phyloP scores from a whole-genome alignment of 176 grass and related monocot species.

The Triticum urartu region DNA sequence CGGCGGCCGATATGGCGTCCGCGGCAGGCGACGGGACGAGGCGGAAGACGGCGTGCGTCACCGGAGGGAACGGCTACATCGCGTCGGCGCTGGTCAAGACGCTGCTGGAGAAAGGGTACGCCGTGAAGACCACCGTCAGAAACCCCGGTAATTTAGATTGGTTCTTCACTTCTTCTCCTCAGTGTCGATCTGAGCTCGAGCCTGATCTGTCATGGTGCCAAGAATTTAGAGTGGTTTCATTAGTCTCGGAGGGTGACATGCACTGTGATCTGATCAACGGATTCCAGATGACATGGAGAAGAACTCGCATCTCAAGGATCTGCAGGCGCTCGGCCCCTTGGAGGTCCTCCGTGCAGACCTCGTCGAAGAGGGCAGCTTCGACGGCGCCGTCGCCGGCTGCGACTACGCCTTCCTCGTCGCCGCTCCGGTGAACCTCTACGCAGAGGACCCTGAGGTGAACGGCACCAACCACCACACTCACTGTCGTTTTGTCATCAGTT shows the following conservation, averaged over 20 bases:
- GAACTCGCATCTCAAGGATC: constrained; percentile 43
- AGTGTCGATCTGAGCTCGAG: not conserved
- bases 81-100: constrained; percentile 10
- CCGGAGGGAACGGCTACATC: constrained; percentile 27
- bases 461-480: too few species aligned
- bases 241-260: not conserved
- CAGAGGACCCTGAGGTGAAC: constrained; percentile 54
- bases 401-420: constrained; percentile 68
- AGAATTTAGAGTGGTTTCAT: too few species aligned
- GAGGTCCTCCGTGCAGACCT: constrained; percentile 49
- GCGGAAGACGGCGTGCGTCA: constrained; percentile 24
- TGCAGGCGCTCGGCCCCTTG: constrained; percentile 53
- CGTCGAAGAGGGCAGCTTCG: constrained; percentile 60
- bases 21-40: not conserved
- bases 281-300: constrained; percentile 24
- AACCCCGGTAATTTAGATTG: not conserved
- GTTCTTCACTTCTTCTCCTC: too few species aligned
- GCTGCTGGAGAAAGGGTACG: constrained; percentile 20
- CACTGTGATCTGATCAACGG: not conserved
- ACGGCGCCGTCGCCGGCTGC: constrained; percentile 49
- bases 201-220: too few species aligned
- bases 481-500: too few species aligned
- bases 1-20: not conserved
- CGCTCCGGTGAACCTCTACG: constrained; percentile 47
- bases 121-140: constrained; percentile 27